phyloP scores from a whole-genome alignment of 345 rosid species.

The Hypericum perforatum region DNA sequence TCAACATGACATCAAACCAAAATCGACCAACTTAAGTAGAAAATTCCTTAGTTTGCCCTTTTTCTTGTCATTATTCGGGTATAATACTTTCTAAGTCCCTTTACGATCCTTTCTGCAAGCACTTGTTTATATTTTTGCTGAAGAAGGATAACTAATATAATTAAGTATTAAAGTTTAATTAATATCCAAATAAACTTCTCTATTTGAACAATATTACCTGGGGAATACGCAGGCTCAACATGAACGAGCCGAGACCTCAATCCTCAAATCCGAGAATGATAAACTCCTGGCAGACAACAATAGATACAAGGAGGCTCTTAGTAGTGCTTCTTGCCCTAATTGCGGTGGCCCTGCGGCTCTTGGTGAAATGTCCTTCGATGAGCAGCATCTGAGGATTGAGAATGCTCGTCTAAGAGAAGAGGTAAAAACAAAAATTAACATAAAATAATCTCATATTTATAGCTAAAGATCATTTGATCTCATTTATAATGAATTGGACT shows the following conservation, averaged over 20 bases:
- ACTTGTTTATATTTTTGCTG: too few species aligned
- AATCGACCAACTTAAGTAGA: too few species aligned
- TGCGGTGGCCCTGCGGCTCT: conserved; percentile 81
- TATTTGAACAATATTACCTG: too few species aligned
- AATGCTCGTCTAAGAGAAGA: conserved; percentile 81
- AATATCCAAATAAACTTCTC: too few species aligned
- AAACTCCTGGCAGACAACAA: conserved; percentile 74
- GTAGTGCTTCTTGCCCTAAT: conserved; percentile 67
- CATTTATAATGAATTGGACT: not conserved
- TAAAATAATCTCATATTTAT: not conserved
- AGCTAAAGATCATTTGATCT: not conserved
- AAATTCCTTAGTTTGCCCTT: too few species aligned
- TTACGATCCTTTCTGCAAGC: too few species aligned
- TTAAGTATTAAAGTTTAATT: too few species aligned
- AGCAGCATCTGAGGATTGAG: conserved; percentile 86
- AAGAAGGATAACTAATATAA: too few species aligned
- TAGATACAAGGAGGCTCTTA: conserved; percentile 71
- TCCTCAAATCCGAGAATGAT: conserved; percentile 75
- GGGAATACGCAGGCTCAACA: conserved; percentile 50
- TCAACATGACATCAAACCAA: too few species aligned
- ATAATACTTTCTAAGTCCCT: too few species aligned
- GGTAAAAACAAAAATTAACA: conserved; percentile 21
- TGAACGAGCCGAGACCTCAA: conserved; percentile 70
- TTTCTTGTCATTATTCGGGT: too few species aligned
- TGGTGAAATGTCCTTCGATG: conserved; percentile 98